Conservation (phyloP, 495 filamentous ascomycete species). For the Aspergillus coremiiformis region DNA sequence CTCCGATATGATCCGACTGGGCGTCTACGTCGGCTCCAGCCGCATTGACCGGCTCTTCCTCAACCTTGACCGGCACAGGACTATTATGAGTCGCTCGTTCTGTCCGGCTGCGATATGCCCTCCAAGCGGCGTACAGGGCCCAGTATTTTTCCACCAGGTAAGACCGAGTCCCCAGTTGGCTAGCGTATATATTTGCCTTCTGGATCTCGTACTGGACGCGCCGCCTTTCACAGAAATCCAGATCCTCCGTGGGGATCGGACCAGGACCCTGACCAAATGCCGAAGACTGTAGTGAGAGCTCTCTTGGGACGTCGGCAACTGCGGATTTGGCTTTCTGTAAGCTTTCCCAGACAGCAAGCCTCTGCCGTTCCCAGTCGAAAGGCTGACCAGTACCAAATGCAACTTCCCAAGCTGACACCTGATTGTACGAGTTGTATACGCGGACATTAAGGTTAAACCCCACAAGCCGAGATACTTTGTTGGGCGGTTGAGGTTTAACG, state of each 20-base stretch:
- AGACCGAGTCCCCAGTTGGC: slow-evolving; percentile 65
- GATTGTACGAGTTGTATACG: slow-evolving; percentile 63
- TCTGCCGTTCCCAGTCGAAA: slow-evolving; percentile 67
- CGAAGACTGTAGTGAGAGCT: slow-evolving; percentile 44
- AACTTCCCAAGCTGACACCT: slow-evolving; percentile 60
- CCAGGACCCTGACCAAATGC: neutral
- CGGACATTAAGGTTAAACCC: slow-evolving; percentile 74
- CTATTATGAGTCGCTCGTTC: slow-evolving; percentile 16
- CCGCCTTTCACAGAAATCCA: slow-evolving; percentile 25
- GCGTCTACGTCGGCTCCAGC: slow-evolving; percentile 17
- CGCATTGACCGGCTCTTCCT: slow-evolving; percentile 8
- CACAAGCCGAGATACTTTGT: slow-evolving; percentile 52
- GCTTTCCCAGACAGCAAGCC: slow-evolving; percentile 52
- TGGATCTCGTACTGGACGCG: slow-evolving; percentile 74
- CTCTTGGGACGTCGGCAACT: slow-evolving; percentile 50
- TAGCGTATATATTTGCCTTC: slow-evolving; percentile 73
- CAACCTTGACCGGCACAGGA: slow-evolving; percentile 13
- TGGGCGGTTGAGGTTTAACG: slow-evolving; percentile 55
- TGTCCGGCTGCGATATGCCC: slow-evolving; percentile 21
- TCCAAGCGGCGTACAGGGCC: slow-evolving; percentile 51
- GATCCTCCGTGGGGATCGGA: slow-evolving; percentile 14
- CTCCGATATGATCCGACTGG: slow-evolving; percentile 41
- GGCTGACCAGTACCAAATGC: slow-evolving; percentile 63
- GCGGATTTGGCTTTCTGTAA: slow-evolving; percentile 53
- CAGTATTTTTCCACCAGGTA: slow-evolving; percentile 80